Conservation (phyloP, 805 yeast species). For the Yueomyces sp. region DNA sequence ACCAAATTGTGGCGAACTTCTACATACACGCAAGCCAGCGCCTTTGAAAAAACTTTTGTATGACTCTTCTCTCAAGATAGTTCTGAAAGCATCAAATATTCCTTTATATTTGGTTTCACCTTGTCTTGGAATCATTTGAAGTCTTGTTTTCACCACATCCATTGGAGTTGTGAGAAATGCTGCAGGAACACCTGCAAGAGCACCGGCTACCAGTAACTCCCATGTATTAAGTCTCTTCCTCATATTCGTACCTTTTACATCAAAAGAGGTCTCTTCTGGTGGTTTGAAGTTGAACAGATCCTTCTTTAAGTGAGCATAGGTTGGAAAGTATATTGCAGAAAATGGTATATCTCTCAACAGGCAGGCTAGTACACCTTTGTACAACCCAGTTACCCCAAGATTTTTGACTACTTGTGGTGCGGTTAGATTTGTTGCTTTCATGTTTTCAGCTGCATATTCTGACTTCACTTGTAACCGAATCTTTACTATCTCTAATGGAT, state of each 20-base stretch:
- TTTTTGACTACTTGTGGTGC: constrained; percentile 57
- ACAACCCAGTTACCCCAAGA: constrained; percentile 73
- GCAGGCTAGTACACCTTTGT: constrained; percentile 88
- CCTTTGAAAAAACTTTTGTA: constrained; percentile 85
- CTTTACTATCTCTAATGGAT: constrained; percentile 91
- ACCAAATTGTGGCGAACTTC: constrained; percentile 97
- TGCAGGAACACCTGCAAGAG: constrained; percentile 95
- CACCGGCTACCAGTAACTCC: constrained; percentile 82
- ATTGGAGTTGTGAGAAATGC: constrained; percentile 94
- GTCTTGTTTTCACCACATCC: constrained; percentile 90
- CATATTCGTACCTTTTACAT: not conserved
- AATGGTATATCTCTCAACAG: constrained; percentile 90
- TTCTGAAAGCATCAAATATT: constrained; percentile 59
- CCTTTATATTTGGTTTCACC: constrained; percentile 73
- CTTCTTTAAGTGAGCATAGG: constrained; percentile 86
- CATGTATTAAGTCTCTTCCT: constrained; percentile 55
- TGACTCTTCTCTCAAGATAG: constrained; percentile 75
- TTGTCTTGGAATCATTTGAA: constrained; percentile 68
- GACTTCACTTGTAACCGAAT: constrained; percentile 93
- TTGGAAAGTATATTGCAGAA: constrained; percentile 92
- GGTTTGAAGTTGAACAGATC: constrained; percentile 77
- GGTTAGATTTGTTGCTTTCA: constrained; percentile 22
- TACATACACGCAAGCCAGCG: constrained; percentile 82
- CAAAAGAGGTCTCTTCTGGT: not conserved
- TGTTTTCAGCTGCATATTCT: constrained; percentile 34